A percentile compares a stretch with the other conserved stretches of the same genome.
phyloP scores from a whole-genome alignment of 805 yeast genomes.

The Myxozyma udenii region DNA sequence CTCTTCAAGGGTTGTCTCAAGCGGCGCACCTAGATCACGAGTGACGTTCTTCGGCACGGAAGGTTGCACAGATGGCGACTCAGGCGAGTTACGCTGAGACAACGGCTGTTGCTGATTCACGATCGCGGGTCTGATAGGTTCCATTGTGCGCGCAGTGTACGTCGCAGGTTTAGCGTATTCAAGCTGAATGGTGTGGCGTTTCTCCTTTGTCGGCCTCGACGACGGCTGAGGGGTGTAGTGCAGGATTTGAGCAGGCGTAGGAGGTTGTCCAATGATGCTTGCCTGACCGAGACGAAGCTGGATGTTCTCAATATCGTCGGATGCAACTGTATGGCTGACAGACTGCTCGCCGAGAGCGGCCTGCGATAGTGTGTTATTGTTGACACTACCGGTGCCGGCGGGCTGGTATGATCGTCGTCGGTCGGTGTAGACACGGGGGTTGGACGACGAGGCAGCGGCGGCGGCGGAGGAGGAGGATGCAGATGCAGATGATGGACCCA shows the following conservation, averaged over 20 bases:
- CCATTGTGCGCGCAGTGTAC: constrained; percentile 24
- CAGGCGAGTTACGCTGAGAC: no score
- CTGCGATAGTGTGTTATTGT: neutral
- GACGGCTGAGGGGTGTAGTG: constrained; percentile 1
- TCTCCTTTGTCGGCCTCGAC: constrained; percentile 8
- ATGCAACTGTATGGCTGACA: neutral
- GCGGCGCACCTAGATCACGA: neutral
- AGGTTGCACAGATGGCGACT: no score
- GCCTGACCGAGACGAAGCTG: constrained; percentile 21
- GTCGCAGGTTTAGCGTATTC: constrained; percentile 24
- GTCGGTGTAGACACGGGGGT: no score
- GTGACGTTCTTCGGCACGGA: no score
- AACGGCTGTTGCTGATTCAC: constrained; percentile 8
- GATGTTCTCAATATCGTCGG: constrained; percentile 22
- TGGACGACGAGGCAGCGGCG: neutral
- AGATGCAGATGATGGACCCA: neutral
- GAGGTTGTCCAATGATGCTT: constrained; percentile 3
- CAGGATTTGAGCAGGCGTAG: constrained; percentile 1
- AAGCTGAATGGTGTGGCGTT: constrained; percentile 26
- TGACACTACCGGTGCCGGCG: neutral
- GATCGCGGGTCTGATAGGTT: constrained; percentile 5
- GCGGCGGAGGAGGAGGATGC: neutral
- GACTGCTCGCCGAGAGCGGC: neutral
- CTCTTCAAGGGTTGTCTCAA: neutral
- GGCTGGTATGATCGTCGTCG: constrained; percentile 14